Evolutionary conservation across 371 early-diverging fungal genomes (phyloP).

Genomic region (Mucor saturninus): DNA sequence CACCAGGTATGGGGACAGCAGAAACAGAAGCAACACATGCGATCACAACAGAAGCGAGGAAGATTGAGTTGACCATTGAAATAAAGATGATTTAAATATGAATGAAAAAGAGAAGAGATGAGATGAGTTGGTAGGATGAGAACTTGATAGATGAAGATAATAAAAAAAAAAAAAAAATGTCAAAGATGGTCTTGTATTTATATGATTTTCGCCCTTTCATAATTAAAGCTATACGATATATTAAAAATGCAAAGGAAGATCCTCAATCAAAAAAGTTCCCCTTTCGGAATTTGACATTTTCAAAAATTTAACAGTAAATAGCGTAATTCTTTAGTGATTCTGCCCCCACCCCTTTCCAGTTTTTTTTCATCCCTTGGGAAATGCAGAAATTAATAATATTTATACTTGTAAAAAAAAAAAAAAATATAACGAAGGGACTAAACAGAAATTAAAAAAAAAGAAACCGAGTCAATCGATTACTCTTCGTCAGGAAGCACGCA

Average conservation of each 20-base stretch:
- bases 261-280: background rate
- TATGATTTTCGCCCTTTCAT: background rate
- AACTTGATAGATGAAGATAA: background rate
- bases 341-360: background rate
- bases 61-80: slow-evolving; percentile 21
- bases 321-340: background rate
- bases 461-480: background rate
- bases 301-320: slow-evolving; percentile 8
- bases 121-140: background rate
- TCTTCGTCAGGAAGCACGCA: slow-evolving; percentile 40
- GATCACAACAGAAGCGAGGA: slow-evolving; percentile 18
- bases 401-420: slow-evolving; percentile 9
- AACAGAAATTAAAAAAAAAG: slow-evolving; percentile 1
- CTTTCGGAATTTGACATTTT: slow-evolving; percentile 6
- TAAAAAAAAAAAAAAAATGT: background rate
- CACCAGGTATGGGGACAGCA: slow-evolving; percentile 11
- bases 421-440: slow-evolving; percentile 1
- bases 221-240: background rate
- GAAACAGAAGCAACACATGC: slow-evolving; percentile 12
- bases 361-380: slow-evolving; percentile 12
- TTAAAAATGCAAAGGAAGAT: background rate
- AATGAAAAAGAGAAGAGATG: background rate
- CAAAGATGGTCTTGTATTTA: slow-evolving; percentile 13
- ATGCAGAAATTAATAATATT: slow-evolving; percentile 17
- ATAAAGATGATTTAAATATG: background rate